A percentile compares a stretch with the other conserved stretches of the same genome.
phyloP scores from a whole-genome alignment of 1,139 yeast genomes.

The Taphrina confusa region DNA sequence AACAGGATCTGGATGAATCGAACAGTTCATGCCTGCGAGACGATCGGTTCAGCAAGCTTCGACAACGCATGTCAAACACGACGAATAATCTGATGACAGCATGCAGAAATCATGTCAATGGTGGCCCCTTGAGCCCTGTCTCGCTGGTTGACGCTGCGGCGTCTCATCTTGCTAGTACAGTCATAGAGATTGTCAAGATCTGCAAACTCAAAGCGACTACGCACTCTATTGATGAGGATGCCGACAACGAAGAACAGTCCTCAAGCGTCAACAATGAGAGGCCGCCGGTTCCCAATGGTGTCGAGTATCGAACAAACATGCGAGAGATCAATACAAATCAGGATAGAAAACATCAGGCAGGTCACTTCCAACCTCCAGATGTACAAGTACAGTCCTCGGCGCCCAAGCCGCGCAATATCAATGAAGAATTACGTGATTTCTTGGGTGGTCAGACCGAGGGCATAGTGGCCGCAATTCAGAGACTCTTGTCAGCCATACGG shows the following conservation, averaged over 20 bases:
- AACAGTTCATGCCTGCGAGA: background rate
- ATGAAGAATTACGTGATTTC: slow-evolving; percentile 69
- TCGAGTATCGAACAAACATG: background rate
- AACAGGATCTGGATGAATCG: slow-evolving; percentile 1
- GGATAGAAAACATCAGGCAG: slow-evolving; percentile 4
- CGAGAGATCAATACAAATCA: background rate
- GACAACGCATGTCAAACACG: slow-evolving; percentile 56
- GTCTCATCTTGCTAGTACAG: slow-evolving; percentile 70
- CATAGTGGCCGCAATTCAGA: slow-evolving; percentile 86
- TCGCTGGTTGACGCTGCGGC: slow-evolving; percentile 75
- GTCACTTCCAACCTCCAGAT: background rate
- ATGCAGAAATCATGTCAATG: slow-evolving; percentile 71
- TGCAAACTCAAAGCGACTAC: slow-evolving; percentile 52
- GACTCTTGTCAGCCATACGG: slow-evolving; percentile 56
- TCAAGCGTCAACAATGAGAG: background rate
- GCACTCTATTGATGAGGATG: background rate
- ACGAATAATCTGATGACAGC: slow-evolving; percentile 76
- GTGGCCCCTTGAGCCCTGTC: slow-evolving; percentile 66
- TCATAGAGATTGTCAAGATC: slow-evolving; percentile 66
- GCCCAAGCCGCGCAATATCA: background rate
- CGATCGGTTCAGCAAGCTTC: slow-evolving; percentile 38
- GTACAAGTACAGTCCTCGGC: background rate
- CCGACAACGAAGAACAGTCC: background rate
- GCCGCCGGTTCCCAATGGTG: background rate
- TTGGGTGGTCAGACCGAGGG: slow-evolving; percentile 92